Evolutionary conservation across 441 rosid genomes (phyloP).

Genomic region (Manihot esculenta): DNA sequence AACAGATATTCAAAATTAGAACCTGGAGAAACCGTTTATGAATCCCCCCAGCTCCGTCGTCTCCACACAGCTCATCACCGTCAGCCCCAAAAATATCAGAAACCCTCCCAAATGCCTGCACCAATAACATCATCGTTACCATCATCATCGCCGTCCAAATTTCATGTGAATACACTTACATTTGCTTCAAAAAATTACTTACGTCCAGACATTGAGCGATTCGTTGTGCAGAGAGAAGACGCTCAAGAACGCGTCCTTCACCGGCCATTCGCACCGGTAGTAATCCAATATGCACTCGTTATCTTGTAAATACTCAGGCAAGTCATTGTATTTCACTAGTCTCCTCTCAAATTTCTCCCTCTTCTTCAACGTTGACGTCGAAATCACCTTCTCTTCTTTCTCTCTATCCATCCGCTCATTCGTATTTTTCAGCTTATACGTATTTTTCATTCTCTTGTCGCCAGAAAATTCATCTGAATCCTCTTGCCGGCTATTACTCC

Average conservation of each 20-base stretch:
- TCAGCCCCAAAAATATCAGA: constrained; percentile 53
- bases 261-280: constrained; percentile 87
- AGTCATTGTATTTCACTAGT: constrained; percentile 61
- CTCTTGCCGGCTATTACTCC: background rate
- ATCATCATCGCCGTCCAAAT: background rate
- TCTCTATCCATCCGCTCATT: background rate
- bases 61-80: constrained; percentile 57
- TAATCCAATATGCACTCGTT: constrained; percentile 81
- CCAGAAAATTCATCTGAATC: constrained; percentile 12
- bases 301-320: constrained; percentile 77
- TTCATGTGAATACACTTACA: background rate
- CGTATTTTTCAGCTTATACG: background rate
- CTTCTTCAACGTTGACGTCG: background rate
- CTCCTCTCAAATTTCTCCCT: constrained; percentile 31
- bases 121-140: background rate
- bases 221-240: constrained; percentile 86
- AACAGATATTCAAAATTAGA: background rate
- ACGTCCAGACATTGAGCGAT: constrained; percentile 91
- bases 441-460: background rate
- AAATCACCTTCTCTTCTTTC: background rate
- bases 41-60: constrained; percentile 49
- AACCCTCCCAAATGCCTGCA: constrained; percentile 76
- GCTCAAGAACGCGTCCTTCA: constrained; percentile 64
- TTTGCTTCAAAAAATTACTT: constrained; percentile 20
- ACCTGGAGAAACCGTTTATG: constrained; percentile 43